Conservation (phyloP, 306 rosid species). For the Acacia melanoxylon region DNA sequence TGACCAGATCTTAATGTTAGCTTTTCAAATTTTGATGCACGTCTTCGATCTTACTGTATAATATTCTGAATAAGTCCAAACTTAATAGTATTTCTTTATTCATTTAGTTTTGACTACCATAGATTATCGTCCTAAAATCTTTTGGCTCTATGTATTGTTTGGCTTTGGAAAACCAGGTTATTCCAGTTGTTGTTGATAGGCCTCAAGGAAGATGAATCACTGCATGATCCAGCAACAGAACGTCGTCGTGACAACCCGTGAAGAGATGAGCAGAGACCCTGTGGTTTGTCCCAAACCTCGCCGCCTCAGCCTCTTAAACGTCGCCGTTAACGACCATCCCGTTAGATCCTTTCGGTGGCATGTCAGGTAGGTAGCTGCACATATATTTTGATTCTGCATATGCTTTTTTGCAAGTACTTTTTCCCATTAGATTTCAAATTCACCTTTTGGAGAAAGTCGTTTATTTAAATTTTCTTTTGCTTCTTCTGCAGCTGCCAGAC, state of each 20-base stretch:
- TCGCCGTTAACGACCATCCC: constrained; percentile 52
- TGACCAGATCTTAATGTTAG: constrained; percentile 48
- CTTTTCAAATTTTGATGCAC: constrained; percentile 27
- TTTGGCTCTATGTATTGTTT: neutral
- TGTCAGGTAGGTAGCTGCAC: constrained; percentile 43
- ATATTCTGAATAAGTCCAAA: constrained; percentile 8
- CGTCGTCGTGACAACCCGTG: constrained; percentile 57
- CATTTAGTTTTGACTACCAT: neutral
- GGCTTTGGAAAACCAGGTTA: constrained; percentile 31
- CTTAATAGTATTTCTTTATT: constrained; percentile 10
- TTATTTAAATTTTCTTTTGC: neutral
- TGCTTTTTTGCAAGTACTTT: neutral
- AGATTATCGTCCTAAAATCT: neutral
- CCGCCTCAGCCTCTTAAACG: constrained; percentile 59
- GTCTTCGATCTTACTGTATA: constrained; percentile 25
- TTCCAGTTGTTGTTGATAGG: constrained; percentile 19
- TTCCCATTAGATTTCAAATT: neutral
- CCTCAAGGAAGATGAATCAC: constrained; percentile 58
- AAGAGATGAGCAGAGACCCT: constrained; percentile 56
- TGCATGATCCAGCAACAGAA: constrained; percentile 56
- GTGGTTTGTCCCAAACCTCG: constrained; percentile 94
- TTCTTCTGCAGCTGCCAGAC: constrained; percentile 61
- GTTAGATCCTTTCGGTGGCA: constrained; percentile 61
- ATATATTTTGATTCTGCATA: neutral
- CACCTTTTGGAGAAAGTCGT: neutral